Evolutionary conservation across 2,329 filamentous ascomycete species (phyloP), one percentile per base, ranked within the genome.

Genomic region (Neonectria magnoliae): DNA sequence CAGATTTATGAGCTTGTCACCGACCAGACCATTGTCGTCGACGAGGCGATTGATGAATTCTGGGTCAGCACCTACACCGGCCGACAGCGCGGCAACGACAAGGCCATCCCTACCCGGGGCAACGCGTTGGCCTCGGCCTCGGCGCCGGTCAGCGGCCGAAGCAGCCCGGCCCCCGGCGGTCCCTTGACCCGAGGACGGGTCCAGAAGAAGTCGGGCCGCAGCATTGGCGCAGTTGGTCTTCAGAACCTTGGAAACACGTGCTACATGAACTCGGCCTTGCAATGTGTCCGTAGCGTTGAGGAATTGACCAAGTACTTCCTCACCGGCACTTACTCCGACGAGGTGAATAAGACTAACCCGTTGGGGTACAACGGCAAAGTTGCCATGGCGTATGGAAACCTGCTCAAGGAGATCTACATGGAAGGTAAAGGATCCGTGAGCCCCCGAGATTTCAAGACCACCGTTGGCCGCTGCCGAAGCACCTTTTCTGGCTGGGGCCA

Each of bases 221-320:
- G 88, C 13, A 80, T 89, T 36, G 96, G 96, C 33, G 91, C 90
- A 44, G 92, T 94, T 45, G 96, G 96, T 36, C 82, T 99, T 57
- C 89, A 88, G 68, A 99, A 99, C 75, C 82, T 99, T 14, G 96
- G 96, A 53, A 99, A 99, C 75, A 98, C 96, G 0, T 99, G 96
- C 80, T 99, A 99, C 81, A 98, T 98, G 94, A 98, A 98, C 79
- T 97, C 95, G 22, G 96, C 96, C 10, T 84, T 98, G 59, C 96
- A 99, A 77, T 99, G 96, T 77, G 88, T 99, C 56, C 90, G 95
- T 55, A 97, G 93, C 72, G 94, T 98, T 0, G 93, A 97, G 76
- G 96, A 99, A 79, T 82, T 99, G 68, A 95, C 93, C 5, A 90
- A 94, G 74, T 99, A 97, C 79, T 98, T 99, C 79, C 80, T 98